Evolutionary conservation across 2,329 filamentous ascomycete genomes (phyloP), one percentile per base, ranked within the genome.

Genomic region (Exophiala oligosperma): DNA sequence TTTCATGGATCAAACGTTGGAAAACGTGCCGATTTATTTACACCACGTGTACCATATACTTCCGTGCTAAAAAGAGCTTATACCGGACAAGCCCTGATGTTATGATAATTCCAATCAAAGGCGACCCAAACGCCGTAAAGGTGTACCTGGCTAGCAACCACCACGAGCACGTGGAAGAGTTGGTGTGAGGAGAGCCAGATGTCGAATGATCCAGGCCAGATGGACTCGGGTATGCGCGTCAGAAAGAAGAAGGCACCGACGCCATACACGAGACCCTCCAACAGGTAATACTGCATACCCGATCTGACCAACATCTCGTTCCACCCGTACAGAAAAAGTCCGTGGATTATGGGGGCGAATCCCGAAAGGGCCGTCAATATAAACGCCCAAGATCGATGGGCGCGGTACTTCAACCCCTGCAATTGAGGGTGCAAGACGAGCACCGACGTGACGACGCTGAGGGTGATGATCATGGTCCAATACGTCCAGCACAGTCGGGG

Each of bases 71-170:
- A 17, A 17, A 17, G 14, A 11, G 3, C 21, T 32, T 17, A 29
- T 41, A 47, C 54, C 14, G 56, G 62, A 57, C 66, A 70, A 24
- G 53, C 51, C 37, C 64, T 57, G 37, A 66, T 56, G 41, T 67
- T 52, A 32, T 67, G 56, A 60, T 72, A 68, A 26, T 69, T 70
- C 62, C 69, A 72, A 24, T 71, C 66, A 53, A 70, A 69, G 14
- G 71, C 71, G 41, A 64, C 65, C 62, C 71, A 59, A 43, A 76
- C 65, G 1, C 71, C 76, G 44, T 72, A 64, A 41, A 78, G 60
- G 67, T 81, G 74, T 11, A 75, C 66, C 28, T 70, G 61, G 26
- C 73, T 73, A 4, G 74, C 75, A 4, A 79, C 32, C 0, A 78
- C 77, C 8, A 74, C 72, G 2, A 73, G 66, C 3, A 72, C 38